A percentile compares a stretch with the other conserved stretches of the same genome.
These are phyloP conservation scores for Veloboletus limbatus DNA, from an alignment of 1,284 basidiomycete genomes.

Conservation along the genomic window DNA sequence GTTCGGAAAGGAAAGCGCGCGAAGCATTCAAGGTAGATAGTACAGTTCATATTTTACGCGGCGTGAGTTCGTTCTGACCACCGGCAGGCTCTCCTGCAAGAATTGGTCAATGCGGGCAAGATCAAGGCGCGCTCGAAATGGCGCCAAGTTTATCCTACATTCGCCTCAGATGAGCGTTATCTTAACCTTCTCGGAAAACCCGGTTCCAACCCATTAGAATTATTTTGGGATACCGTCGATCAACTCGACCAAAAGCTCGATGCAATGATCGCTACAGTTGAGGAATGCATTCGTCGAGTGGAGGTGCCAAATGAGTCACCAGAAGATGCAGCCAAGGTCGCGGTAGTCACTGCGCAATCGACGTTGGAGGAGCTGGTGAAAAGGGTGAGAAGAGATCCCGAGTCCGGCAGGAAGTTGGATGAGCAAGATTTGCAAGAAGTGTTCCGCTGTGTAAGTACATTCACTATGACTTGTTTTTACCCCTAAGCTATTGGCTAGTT, in stretches of 20 bases:
- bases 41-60: not conserved
- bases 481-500: conserved; percentile 46
- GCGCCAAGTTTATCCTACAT: conserved; percentile 81
- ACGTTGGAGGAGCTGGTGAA: conserved; percentile 58
- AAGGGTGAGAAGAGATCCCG: conserved; percentile 53
- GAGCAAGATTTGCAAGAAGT: conserved; percentile 59
- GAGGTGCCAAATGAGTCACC: conserved; percentile 37
- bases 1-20: conserved; percentile 81
- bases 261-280: conserved; percentile 62
- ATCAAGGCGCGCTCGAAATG: conserved; percentile 86
- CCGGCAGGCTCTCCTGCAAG: conserved; percentile 65
- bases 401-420: conserved; percentile 45
- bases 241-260: conserved; percentile 83
- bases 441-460: conserved; percentile 59
- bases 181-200: conserved; percentile 83
- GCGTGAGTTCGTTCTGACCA: conserved; percentile 3
- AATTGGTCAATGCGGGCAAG: conserved; percentile 62
- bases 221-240: conserved; percentile 96
- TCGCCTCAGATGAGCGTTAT: conserved; percentile 82
- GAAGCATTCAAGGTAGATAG: conserved; percentile 77
- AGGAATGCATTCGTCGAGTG: conserved; percentile 54
- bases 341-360: conserved; percentile 50
- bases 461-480: conserved; percentile 1
- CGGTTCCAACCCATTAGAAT: conserved; percentile 90
- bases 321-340: conserved; percentile 34